phyloP scores from a whole-genome alignment of 768 basidiomycete genomes.

The Phaffia tasmanica region DNA sequence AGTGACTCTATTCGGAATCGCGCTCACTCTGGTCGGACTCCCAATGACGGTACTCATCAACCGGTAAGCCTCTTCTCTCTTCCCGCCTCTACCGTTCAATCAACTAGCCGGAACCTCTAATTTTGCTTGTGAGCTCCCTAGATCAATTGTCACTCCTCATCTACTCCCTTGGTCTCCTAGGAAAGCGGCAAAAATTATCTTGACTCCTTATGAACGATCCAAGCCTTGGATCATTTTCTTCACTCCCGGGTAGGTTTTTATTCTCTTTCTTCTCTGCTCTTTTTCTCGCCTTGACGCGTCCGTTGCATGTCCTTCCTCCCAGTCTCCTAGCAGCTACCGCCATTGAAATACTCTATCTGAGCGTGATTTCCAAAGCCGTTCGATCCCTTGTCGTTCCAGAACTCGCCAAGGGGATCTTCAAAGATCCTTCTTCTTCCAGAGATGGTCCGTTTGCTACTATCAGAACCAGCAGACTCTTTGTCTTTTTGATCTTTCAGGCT shows the following conservation, averaged over 20 bases:
- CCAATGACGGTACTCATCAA: constrained; percentile 14
- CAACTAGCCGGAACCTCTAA: neutral
- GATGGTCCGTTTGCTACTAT: constrained; percentile 15
- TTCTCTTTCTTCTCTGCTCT: too few species aligned
- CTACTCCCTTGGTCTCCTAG: constrained; percentile 12
- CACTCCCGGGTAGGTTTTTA: constrained; percentile 10
- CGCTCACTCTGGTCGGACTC: constrained; percentile 7
- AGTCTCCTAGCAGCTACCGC: constrained; percentile 11
- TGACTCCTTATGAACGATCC: constrained; percentile 19
- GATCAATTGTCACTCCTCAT: constrained; percentile 18
- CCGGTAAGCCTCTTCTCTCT: neutral
- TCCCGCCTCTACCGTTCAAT: neutral
- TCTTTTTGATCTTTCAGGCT: constrained; percentile 20
- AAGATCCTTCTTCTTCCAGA: constrained; percentile 4
- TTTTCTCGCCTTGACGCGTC: neutral
- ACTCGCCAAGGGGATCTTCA: constrained; percentile 14
- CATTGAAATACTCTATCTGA: constrained; percentile 1
- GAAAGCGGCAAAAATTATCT: neutral
- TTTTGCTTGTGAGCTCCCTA: neutral
- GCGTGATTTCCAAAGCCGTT: constrained; percentile 1
- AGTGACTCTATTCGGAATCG: constrained; percentile 4
- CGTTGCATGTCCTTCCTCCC: neutral
- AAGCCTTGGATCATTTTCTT: constrained; percentile 3
- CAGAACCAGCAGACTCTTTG: neutral
- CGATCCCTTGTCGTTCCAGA: constrained; percentile 13